phyloP scores from a whole-genome alignment of 2,329 filamentous ascomycete genomes.

The Didymella lethalis region DNA sequence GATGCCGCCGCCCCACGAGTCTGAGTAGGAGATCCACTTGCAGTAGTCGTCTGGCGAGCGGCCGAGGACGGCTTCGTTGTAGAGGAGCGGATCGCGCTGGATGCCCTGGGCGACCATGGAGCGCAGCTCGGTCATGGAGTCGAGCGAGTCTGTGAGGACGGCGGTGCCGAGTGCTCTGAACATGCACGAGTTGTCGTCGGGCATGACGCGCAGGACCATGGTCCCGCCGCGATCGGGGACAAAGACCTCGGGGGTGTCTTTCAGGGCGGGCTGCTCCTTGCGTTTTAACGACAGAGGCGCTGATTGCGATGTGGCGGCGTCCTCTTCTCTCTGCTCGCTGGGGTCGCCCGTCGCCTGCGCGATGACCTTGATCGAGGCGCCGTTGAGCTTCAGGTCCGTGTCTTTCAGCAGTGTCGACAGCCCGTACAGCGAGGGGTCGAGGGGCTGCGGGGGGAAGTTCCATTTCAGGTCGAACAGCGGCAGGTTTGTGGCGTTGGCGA shows the following conservation, averaged over 20 bases:
- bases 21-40: conserved; percentile 77
- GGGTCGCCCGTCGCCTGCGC: conserved; percentile 53
- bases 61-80: conserved; percentile 79
- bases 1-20: conserved; percentile 91
- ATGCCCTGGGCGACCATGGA: conserved; percentile 82
- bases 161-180: conserved; percentile 88
- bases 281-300: conserved; percentile 53
- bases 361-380: conserved; percentile 73
- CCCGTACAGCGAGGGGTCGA: conserved; percentile 67
- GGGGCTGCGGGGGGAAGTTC: conserved; percentile 78
- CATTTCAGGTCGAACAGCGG: conserved; percentile 78
- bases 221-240: conserved; percentile 65
- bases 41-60: conserved; percentile 76
- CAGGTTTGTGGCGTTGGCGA: conserved; percentile 71
- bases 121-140: conserved; percentile 75
- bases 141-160: conserved; percentile 69
- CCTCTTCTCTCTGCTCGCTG: conserved; percentile 29
- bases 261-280: conserved; percentile 55
- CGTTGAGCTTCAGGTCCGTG: conserved; percentile 69
- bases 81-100: conserved; percentile 73
- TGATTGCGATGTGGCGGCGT: conserved; percentile 18
- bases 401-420: conserved; percentile 60
- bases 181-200: conserved; percentile 93
- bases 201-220: conserved; percentile 87
- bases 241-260: conserved; percentile 68